Percentiles rank a stretch among this genome's conserved stretches.
These are phyloP conservation scores for Calonectria fujianensis DNA, from an alignment of 2,329 filamentous ascomycete species.

Conservation along the genomic window DNA sequence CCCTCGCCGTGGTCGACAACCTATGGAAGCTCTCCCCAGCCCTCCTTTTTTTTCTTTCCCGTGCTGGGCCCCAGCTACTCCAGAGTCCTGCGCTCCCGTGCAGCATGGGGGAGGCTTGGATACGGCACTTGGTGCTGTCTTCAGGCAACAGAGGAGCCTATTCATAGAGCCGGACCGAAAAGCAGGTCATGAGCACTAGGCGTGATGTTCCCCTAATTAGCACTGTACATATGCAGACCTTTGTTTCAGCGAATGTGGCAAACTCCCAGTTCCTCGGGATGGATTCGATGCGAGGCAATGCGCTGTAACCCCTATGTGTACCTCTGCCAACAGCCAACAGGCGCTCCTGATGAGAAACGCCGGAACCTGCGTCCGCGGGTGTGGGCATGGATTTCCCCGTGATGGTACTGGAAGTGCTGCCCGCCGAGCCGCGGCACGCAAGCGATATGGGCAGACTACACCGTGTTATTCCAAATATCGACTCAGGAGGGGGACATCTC, in stretches of 20 bases:
- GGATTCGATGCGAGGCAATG: constrained; percentile 29
- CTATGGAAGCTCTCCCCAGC: constrained; percentile 25
- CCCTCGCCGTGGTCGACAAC: constrained; percentile 13
- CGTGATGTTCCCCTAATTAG: constrained; percentile 2
- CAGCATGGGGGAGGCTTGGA: constrained; percentile 37
- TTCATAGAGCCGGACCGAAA: constrained; percentile 32
- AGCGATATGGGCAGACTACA: background rate
- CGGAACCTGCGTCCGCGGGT: constrained; percentile 6
- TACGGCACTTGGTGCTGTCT: constrained; percentile 30
- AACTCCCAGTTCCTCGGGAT: constrained; percentile 35
- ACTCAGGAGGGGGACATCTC: constrained; percentile 26
- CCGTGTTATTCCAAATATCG: background rate
- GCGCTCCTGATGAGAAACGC: constrained; percentile 13
- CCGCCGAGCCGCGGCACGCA: constrained; percentile 5
- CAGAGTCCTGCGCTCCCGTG: constrained; percentile 9
- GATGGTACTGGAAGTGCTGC: constrained; percentile 18
- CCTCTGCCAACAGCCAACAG: constrained; percentile 1
- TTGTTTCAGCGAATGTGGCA: constrained; percentile 32
- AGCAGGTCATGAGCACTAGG: background rate
- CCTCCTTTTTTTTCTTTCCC: constrained; percentile 12
- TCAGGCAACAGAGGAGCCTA: constrained; percentile 37
- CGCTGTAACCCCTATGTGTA: constrained; percentile 25
- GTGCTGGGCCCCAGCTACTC: background rate
- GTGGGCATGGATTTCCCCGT: constrained; percentile 17
- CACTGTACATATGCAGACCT: constrained; percentile 1